Percentiles rank a stretch among this genome's conserved stretches.
Evolutionary conservation across 345 rosid genomes (phyloP).

Genomic region (Citrus glauca): DNA sequence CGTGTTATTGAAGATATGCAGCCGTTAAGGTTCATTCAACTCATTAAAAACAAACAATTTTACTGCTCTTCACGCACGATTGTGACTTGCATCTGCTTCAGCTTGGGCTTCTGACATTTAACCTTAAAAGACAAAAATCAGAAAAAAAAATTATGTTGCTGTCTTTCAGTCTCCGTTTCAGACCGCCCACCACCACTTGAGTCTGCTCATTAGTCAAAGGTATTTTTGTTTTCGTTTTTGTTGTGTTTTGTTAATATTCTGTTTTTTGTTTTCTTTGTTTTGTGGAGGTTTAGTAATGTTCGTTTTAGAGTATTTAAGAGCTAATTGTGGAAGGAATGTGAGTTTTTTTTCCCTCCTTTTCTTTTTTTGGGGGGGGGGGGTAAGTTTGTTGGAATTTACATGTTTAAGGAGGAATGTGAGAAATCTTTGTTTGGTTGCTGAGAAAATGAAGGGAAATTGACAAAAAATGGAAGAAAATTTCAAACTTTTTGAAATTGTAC

Average conservation of each 20-base stretch:
- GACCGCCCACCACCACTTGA: too few species aligned
- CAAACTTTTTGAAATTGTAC: neutral
- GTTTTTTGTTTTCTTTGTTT: neutral
- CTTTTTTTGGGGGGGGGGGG: neutral
- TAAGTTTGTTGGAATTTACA: neutral
- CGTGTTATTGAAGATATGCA: conserved; percentile 25
- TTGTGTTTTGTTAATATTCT: neutral
- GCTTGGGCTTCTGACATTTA: neutral
- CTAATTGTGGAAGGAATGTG: neutral
- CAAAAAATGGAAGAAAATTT: neutral
- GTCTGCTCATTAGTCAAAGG: neutral
- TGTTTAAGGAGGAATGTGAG: neutral
- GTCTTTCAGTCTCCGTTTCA: neutral
- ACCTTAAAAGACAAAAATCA: neutral
- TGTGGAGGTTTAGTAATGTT: neutral
- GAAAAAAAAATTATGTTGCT: neutral
- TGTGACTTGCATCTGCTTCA: neutral
- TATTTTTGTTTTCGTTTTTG: too few species aligned
- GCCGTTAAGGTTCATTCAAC: conserved; percentile 12
- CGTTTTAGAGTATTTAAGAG: neutral
- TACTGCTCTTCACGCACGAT: neutral
- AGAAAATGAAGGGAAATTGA: conserved; percentile 3
- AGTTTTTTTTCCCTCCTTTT: neutral
- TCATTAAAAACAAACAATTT: neutral
- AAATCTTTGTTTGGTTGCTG: neutral